A percentile compares a stretch with the other conserved stretches of the same genome.
Evolutionary conservation across 257 asterid species (phyloP).

Genomic region (Ligustrum vulgare): DNA sequence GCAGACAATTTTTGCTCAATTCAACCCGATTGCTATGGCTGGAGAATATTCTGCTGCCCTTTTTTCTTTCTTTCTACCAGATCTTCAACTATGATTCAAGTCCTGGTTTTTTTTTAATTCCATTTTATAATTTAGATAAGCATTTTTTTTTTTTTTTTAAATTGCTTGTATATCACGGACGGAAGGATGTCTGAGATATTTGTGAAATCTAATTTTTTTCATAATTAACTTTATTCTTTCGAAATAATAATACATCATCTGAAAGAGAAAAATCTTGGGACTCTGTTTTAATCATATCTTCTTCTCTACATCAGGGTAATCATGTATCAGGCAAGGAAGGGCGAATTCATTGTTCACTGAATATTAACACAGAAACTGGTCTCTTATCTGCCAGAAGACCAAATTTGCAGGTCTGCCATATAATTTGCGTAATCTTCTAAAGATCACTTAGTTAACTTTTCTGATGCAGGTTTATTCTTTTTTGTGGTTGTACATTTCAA

Average conservation of each 20-base stretch:
- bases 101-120: background rate
- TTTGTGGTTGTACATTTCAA: background rate
- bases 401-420: constrained; percentile 79
- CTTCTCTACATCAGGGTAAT: constrained; percentile 57
- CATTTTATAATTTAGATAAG: no score
- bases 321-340: constrained; percentile 80
- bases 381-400: constrained; percentile 98
- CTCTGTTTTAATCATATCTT: constrained; percentile 5
- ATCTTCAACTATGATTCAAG: background rate
- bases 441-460: background rate
- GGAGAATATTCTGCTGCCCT: background rate
- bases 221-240: background rate
- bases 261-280: background rate
- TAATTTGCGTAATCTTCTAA: background rate
- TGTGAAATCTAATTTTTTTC: no score
- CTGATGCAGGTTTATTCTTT: background rate
- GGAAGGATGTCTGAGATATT: no score
- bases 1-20: background rate
- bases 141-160: no score
- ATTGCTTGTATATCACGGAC: no score
- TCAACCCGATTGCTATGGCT: background rate
- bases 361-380: constrained; percentile 98
- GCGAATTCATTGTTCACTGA: constrained; percentile 91
- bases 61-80: background rate
- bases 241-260: background rate